Base-by-base conservation (phyloP, 2,329 filamentous ascomycete genomes). In the Fusarium kyushuense region DNA sequence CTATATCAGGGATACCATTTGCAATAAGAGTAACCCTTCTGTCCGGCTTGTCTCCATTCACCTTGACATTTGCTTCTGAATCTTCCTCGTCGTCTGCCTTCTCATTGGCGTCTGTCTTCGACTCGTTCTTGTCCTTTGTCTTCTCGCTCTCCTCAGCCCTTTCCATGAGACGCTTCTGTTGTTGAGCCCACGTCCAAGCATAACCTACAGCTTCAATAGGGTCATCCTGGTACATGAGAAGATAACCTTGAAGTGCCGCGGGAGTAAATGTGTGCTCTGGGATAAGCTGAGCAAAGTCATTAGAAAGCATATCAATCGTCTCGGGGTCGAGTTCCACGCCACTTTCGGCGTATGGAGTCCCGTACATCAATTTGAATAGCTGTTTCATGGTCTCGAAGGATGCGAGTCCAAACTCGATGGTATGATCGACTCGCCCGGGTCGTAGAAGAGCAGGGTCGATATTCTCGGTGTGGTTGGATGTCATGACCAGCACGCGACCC, bases 401-500 rank as follows among this genome's bases (percentile, higher is more conserved):
- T 1, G 66, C 66, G 4, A 70, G 42, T 1, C 46, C 53, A 13
- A 69, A 69, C 2, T 67, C 36, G 1, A 69, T 38, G 2, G 56
- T 54, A 36, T 56, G 54, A 6, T 69, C 66, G 3, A 69, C 54
- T 25, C 66, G 27, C 8, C 66, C 66, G 0, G 66, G 66, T 0
- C 66, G 57, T 10, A 67, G 13, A 3, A 69, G 19, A 2, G 65
- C 65, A 0, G 65, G 51, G 4, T 69, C 65, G 1, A 68, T 61
- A n/a, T 65, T 60, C 29, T 70, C 52, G 0, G 58, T 58, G 21
- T 73, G 84, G 68, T 92, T 92, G 1, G 89, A 90, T 0, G 89
- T 92, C 90, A 92, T 92, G 65, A 92, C 86, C 1, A 92, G 80
- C 2, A 92, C 86, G 10, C 88, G 83, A 2, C 89, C 90, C 77